phyloP scores from a whole-genome alignment of 108 stramenopile species.

The Nitzschia palea region DNA sequence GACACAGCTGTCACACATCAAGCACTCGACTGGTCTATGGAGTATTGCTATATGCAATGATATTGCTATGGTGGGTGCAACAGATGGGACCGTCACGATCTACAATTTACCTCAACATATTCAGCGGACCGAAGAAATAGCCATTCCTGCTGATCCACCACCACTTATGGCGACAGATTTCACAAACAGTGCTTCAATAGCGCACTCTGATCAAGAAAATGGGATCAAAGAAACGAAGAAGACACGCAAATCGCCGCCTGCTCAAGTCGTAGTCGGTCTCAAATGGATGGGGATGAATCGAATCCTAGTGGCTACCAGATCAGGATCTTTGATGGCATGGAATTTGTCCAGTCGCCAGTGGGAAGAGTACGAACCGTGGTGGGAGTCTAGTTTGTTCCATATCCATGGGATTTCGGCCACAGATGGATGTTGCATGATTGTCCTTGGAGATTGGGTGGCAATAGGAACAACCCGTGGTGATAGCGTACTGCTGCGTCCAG shows the following conservation, averaged over 20 bases:
- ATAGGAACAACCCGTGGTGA: conserved; percentile 66
- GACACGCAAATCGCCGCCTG: conserved; percentile 33
- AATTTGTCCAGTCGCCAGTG: conserved; percentile 36
- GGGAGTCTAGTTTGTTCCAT: conserved; percentile 10
- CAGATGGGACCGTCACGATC: conserved; percentile 55
- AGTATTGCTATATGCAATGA: conserved; percentile 39
- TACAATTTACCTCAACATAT: conserved; percentile 20
- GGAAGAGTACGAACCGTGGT: conserved; percentile 46
- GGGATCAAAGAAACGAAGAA: conserved; percentile 39
- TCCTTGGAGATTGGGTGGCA: conserved; percentile 34
- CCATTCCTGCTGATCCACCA: conserved; percentile 35
- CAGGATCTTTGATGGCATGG: conserved; percentile 48
- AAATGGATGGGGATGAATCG: conserved; percentile 34
- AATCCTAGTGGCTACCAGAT: conserved; percentile 56
- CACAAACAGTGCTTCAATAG: not conserved
- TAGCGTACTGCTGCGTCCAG: conserved; percentile 34
- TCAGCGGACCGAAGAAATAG: not conserved
- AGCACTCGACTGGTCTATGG: conserved; percentile 44
- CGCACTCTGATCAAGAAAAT: not conserved
- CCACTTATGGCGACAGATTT: not conserved
- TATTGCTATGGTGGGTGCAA: conserved; percentile 50
- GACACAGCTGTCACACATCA: conserved; percentile 27
- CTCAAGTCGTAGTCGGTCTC: conserved; percentile 62
- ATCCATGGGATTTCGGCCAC: conserved; percentile 35
- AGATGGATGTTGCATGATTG: conserved; percentile 53